Evolutionary conservation across 2,329 filamentous ascomycete species (phyloP).

Genomic region (Venturiaceae sp.): DNA sequence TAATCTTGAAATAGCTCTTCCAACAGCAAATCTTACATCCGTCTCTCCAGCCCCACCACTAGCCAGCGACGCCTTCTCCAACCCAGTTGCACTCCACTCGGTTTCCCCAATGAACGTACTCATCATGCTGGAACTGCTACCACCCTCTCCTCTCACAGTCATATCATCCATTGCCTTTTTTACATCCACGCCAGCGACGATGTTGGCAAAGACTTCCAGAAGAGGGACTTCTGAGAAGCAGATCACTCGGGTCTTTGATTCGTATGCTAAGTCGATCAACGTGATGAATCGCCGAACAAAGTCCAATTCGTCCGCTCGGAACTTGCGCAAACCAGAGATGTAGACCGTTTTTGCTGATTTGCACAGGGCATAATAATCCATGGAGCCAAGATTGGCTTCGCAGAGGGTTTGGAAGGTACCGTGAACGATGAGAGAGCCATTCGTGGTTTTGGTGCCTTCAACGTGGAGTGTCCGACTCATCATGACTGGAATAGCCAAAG

Average conservation of each 20-base stretch:
- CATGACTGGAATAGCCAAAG: slow-evolving; percentile 13
- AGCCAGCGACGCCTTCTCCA: slow-evolving; percentile 15
- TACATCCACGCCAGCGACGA: slow-evolving; percentile 12
- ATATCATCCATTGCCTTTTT: slow-evolving; percentile 10
- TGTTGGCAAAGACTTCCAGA: slow-evolving; percentile 15
- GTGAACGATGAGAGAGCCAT: slow-evolving; percentile 72
- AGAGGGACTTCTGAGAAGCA: slow-evolving; percentile 14
- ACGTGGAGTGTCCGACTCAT: slow-evolving; percentile 13
- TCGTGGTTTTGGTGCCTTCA: background rate
- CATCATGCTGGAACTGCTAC: slow-evolving; percentile 18
- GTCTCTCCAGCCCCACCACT: slow-evolving; percentile 19
- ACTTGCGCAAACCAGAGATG: slow-evolving; percentile 80
- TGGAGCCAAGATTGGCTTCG: slow-evolving; percentile 49
- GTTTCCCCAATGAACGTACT: slow-evolving; percentile 19
- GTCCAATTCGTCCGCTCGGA: slow-evolving; percentile 80
- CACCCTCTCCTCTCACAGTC: slow-evolving; percentile 16
- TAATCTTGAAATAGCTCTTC: slow-evolving; percentile 16
- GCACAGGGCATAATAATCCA: slow-evolving; percentile 89
- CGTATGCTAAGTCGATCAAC: slow-evolving; percentile 94
- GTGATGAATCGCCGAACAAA: slow-evolving; percentile 90
- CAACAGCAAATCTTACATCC: slow-evolving; percentile 18
- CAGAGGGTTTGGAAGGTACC: slow-evolving; percentile 44
- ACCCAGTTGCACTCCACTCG: slow-evolving; percentile 18
- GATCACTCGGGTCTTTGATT: slow-evolving; percentile 29
- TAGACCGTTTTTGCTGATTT: slow-evolving; percentile 87